Base-by-base conservation (phyloP, 2,329 filamentous ascomycete species). In the Colletotrichum musicola region DNA sequence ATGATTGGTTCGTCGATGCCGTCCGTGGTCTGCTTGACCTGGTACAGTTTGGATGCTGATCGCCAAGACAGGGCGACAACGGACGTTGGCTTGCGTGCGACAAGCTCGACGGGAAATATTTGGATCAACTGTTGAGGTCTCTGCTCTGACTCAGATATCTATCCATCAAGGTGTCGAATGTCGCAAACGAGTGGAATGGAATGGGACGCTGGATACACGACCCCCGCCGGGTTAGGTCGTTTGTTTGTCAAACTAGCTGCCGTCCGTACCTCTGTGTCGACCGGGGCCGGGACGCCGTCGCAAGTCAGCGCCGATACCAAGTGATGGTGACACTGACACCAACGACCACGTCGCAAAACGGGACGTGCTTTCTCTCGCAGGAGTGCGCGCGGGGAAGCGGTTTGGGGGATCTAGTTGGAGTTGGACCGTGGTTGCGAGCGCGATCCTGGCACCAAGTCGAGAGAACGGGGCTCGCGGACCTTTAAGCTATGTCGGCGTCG, bases 141-240 rank as follows among this genome's bases (percentile, higher is more conserved):
- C 44, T 35, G 66, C 12, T 42, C 55, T 69, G 66, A 69, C 50
- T 69, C 62, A 66, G 62, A 66, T 60, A 44, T 60, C 66, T 60
- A 44, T 60, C 66, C 55, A 65, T 69, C 66, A 69, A 65, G 66
- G 66, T 69, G 49, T 50, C 55, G 35, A 44, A 56, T 56, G 49
- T 55, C 30, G 62, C 62, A 56, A 65, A 59, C 54, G 47, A n/a
- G 18, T 47, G 61, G 47, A 51, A 64, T 58, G 64, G n/a, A 46
- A 56, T 22, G 54, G 58, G 40, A 54, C 35, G 46, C 46, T 35
- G 30, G 30, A 35, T 10, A 35, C 30, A 35, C 30, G 30, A 35
- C 30, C 30, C 14, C 35, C 27, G 25, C 49, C 47, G 44, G n/a
- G 30, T 55, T 55, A 16, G 46, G 40, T 27, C 30, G 47, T 40